A percentile compares a stretch with the other conserved stretches of the same genome.
Conservation (phyloP, 192 early-diverging fungal species). For the Rhizoclosmatium globosum region DNA sequence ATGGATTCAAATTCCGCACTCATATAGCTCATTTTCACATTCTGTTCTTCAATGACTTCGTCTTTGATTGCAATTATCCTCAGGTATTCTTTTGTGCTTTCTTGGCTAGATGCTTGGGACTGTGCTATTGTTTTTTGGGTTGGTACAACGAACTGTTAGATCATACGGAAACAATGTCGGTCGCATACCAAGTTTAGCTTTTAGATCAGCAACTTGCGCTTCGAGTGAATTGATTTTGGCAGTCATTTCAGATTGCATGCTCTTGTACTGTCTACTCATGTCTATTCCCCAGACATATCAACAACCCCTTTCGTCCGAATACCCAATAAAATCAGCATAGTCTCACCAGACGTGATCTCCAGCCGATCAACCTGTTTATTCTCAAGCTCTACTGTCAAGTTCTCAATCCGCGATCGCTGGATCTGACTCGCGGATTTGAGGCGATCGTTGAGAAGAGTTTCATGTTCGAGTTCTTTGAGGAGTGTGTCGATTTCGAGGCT, state of each 20-base stretch:
- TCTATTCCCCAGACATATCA: constrained; percentile 34
- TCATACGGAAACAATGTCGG: not conserved
- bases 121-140: constrained; percentile 27
- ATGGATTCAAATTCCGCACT: constrained; percentile 66
- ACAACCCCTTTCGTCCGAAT: not conserved
- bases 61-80: constrained; percentile 57
- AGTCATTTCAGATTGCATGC: constrained; percentile 69
- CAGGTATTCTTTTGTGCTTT: constrained; percentile 58
- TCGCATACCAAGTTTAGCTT: constrained; percentile 53
- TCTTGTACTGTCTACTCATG: constrained; percentile 68
- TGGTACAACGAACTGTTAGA: not conserved
- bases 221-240: constrained; percentile 62
- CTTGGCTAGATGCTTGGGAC: constrained; percentile 49
- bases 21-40: constrained; percentile 71
- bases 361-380: constrained; percentile 50
- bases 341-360: constrained; percentile 56
- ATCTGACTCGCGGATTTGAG: constrained; percentile 34
- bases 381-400: constrained; percentile 53
- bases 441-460: constrained; percentile 42
- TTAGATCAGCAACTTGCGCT: constrained; percentile 57
- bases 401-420: constrained; percentile 45
- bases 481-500: constrained; percentile 45
- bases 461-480: constrained; percentile 40
- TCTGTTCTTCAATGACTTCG: constrained; percentile 64
- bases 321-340: too few species aligned